Evolutionary conservation across 106 monocot species (phyloP).

Genomic region (Chionographis japonica): DNA sequence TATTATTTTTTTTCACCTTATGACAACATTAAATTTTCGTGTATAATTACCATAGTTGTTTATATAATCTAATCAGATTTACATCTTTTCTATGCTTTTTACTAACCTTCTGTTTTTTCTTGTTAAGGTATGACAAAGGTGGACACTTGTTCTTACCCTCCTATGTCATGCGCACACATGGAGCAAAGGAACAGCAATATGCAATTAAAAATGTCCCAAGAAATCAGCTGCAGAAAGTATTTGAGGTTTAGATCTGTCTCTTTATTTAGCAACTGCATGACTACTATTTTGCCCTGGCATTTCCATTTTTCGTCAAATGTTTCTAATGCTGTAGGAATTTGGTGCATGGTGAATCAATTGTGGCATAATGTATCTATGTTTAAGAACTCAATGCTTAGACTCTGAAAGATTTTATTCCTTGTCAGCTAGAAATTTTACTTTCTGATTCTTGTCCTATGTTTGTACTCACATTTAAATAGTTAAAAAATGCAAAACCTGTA

Average conservation of each 20-base stretch:
- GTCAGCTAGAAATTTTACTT: too few relatives aligned
- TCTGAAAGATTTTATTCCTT: too few relatives aligned
- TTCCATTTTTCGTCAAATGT: neutral
- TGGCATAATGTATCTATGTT: too few relatives aligned
- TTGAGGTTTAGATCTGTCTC: conserved; percentile 40
- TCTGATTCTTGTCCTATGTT: too few relatives aligned
- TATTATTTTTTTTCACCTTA: too few relatives aligned
- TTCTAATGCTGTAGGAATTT: neutral
- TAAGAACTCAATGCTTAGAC: too few relatives aligned
- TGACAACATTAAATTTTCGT: too few relatives aligned
- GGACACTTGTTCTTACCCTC: conserved; percentile 81
- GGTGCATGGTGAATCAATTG: too few relatives aligned
- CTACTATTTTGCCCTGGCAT: neutral
- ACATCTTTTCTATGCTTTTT: conserved; percentile 10
- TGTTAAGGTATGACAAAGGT: conserved; percentile 69
- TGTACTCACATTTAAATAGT: too few relatives aligned
- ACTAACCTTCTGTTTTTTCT: conserved; percentile 7
- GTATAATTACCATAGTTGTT: too few relatives aligned
- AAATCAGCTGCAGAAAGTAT: conserved; percentile 75
- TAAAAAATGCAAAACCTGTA: too few relatives aligned
- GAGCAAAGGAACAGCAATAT: conserved; percentile 74
- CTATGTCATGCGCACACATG: conserved; percentile 90
- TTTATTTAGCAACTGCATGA: neutral
- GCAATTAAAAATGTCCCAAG: conserved; percentile 55
- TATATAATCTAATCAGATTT: too few relatives aligned